Evolutionary conservation across 805 yeast genomes (phyloP).

Genomic region (Lipomyces lipofer): DNA sequence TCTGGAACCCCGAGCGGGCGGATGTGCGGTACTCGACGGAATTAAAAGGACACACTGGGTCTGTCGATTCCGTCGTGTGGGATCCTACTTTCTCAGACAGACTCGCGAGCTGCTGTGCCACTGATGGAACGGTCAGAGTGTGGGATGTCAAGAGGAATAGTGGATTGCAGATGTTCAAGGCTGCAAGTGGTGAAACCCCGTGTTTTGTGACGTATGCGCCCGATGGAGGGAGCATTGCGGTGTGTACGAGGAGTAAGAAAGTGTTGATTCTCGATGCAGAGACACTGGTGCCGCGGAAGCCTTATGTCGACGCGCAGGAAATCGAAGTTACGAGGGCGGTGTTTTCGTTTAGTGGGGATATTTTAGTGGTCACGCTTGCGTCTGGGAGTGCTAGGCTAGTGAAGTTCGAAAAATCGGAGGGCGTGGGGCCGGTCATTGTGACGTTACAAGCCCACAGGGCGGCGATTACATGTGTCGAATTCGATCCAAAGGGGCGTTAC

Average conservation of each 20-base stretch:
- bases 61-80: constrained; percentile 51
- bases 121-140: constrained; percentile 48
- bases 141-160: constrained; percentile 48
- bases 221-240: constrained; percentile 16
- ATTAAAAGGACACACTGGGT: constrained; percentile 45
- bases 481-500: constrained; percentile 56
- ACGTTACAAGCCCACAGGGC: constrained; percentile 52
- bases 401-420: constrained; percentile 15
- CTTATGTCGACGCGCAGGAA: constrained; percentile 21
- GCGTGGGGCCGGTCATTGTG: constrained; percentile 8
- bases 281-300: neutral
- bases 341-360: constrained; percentile 42
- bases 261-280: neutral
- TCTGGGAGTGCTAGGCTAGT: constrained; percentile 47
- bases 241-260: neutral
- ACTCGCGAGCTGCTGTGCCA: constrained; percentile 50
- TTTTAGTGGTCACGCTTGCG: constrained; percentile 50
- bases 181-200: neutral
- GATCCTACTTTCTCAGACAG: constrained; percentile 48
- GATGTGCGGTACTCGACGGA: constrained; percentile 37
- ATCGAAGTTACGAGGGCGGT: constrained; percentile 37
- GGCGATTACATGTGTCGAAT: constrained; percentile 47
- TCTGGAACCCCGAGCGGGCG: constrained; percentile 44
- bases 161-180: neutral
- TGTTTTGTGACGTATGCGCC: constrained; percentile 13